Percentiles rank a stretch among this genome's conserved stretches.
Conservation (phyloP, 1,284 basidiomycete species). For the Phellinidium pouzarii region DNA sequence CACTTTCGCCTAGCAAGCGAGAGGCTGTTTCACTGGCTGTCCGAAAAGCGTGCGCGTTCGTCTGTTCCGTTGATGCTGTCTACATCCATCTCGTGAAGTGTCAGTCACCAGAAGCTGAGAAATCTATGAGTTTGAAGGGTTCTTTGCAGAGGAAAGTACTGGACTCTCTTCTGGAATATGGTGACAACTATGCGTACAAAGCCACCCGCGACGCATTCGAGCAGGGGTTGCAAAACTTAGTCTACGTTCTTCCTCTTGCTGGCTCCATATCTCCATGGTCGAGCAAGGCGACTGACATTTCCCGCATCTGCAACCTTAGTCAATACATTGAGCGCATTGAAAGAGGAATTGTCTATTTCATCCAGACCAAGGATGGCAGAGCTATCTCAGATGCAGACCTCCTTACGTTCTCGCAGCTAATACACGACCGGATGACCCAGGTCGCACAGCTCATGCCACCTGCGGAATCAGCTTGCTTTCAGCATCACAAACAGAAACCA, state of each 20-base stretch:
- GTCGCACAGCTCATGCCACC: constrained; percentile 56
- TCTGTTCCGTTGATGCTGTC: constrained; percentile 74
- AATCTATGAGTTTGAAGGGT: constrained; percentile 38
- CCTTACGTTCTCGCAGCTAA: constrained; percentile 50
- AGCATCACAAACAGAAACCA: constrained; percentile 58
- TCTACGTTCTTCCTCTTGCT: constrained; percentile 74
- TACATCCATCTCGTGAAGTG: constrained; percentile 85
- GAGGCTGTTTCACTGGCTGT: constrained; percentile 61
- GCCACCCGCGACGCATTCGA: constrained; percentile 39
- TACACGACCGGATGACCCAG: constrained; percentile 98
- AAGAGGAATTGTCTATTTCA: constrained; percentile 71
- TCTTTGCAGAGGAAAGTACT: constrained; percentile 53
- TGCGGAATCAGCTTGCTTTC: constrained; percentile 60
- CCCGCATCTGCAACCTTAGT: constrained; percentile 78
- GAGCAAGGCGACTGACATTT: constrained; percentile 95
- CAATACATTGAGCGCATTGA: constrained; percentile 74
- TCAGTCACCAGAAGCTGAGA: constrained; percentile 39
- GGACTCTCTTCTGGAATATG: constrained; percentile 79
- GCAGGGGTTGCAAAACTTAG: constrained; percentile 34
- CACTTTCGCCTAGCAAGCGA: constrained; percentile 66
- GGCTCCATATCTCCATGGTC: constrained; percentile 93
- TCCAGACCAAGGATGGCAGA: constrained; percentile 43
- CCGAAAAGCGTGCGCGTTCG: constrained; percentile 43
- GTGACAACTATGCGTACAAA: constrained; percentile 62
- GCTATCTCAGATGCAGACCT: constrained; percentile 39